Evolutionary conservation across 805 yeast species (phyloP).

Genomic region (Schizosaccharomyces lindneri): DNA sequence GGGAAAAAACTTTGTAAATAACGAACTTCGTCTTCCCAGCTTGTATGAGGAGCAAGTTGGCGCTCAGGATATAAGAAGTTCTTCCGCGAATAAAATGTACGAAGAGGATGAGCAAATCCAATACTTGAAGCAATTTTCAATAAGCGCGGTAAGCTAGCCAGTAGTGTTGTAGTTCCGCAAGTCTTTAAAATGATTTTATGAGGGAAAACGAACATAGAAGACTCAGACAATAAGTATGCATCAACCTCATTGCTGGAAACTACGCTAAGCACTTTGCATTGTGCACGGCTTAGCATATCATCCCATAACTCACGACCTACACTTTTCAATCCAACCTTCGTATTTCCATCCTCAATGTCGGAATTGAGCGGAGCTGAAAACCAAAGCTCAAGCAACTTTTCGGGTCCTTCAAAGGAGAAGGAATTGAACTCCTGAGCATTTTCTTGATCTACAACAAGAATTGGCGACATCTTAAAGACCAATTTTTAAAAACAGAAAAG

Average conservation of each 20-base stretch:
- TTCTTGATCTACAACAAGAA: background rate
- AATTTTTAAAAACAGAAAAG: background rate
- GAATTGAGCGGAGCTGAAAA: slow-evolving; percentile 27
- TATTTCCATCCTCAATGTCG: slow-evolving; percentile 17
- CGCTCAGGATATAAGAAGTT: slow-evolving; percentile 77
- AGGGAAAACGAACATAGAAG: slow-evolving; percentile 69
- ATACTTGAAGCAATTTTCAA: slow-evolving; percentile 25
- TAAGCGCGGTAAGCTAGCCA: slow-evolving; percentile 45
- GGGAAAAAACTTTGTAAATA: slow-evolving; percentile 42
- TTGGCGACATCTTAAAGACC: background rate
- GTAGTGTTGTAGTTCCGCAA: slow-evolving; percentile 86
- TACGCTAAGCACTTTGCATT: slow-evolving; percentile 68
- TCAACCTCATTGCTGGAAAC: slow-evolving; percentile 42
- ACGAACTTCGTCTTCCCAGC: slow-evolving; percentile 61
- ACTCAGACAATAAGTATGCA: slow-evolving; percentile 69
- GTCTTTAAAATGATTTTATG: slow-evolving; percentile 74
- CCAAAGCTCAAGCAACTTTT: slow-evolving; percentile 79
- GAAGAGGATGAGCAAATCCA: slow-evolving; percentile 26
- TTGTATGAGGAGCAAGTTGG: slow-evolving; percentile 57
- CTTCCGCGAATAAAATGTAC: slow-evolving; percentile 73
- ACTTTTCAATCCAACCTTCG: slow-evolving; percentile 24
- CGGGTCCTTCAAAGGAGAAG: slow-evolving; percentile 31
- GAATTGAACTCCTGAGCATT: background rate
- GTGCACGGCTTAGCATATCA: slow-evolving; percentile 49
- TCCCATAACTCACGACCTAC: slow-evolving; percentile 51